Base-by-base conservation (phyloP, 768 basidiomycete genomes). In the Rhodosporidiobolus odoratus region DNA sequence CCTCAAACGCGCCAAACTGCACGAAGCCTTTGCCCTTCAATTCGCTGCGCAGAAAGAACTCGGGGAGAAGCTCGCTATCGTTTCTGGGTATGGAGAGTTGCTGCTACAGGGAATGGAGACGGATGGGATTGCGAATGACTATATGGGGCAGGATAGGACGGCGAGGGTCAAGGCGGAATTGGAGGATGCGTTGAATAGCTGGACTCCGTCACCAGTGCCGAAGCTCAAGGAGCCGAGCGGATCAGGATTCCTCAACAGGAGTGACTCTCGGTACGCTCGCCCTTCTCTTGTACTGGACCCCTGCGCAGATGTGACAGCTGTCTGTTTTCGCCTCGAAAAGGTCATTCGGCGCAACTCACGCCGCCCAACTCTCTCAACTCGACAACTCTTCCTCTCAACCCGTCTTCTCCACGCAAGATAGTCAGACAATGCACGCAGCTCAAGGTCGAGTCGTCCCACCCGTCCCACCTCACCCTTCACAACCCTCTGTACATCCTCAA, bases 271-370 rank as follows among this genome's bases (percentile, higher is more conserved):
- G 73, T 71, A n/a, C 9, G 73, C n/a, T 34, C n/a, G 4, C 7
- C 23, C n/a, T 45, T 45, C 43, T 23, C 43, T 45, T 45, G 13
- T 45, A 12, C n/a, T n/a, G n/a, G n/a, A n/a, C n/a, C n/a, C n/a
- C n/a, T n/a, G n/a, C n/a, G n/a, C n/a, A n/a, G n/a, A n/a, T 12
- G 23, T 45, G 12, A 23, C 43, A 12, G 43, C 23, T 23, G 43
- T 45, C 43, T 45, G 43, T 45, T 35, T 30, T 25, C 7, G 7
- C 27, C 47, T 16, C 21, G 19, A 13, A 21, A 50, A 75, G 75
- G 45, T 75, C 73, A 34, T 77, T 77, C 56, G 75, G 73, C 53
- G 65, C 70, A 27, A 73, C 76, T 15, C 76, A 77, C 53, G 69
- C 66, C 0, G 27, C 61, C 23, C 71, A 74, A 32, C 69, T 75